Conservation (phyloP, 2,329 filamentous ascomycete genomes). For the Samsoniella hepiali region DNA sequence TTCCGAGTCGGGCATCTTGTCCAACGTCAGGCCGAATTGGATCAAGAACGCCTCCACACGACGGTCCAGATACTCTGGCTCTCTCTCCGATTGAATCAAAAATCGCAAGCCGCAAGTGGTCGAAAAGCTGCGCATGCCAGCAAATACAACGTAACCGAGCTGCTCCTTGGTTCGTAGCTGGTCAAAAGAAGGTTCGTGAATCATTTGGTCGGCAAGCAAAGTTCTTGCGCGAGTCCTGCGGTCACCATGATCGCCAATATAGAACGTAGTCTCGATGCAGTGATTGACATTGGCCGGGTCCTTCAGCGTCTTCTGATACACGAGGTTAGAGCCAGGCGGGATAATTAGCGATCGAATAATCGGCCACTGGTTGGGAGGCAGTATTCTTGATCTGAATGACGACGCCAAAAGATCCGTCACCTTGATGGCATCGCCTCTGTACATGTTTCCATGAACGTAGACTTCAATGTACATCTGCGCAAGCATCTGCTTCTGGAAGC, state of each 20-base stretch:
- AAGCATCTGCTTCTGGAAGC: slow-evolving; percentile 77
- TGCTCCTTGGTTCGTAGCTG: slow-evolving; percentile 95
- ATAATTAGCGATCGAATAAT: slow-evolving; percentile 73
- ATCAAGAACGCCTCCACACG: slow-evolving; percentile 83
- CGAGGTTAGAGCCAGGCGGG: slow-evolving; percentile 75
- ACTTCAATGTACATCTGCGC: slow-evolving; percentile 84
- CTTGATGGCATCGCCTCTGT: slow-evolving; percentile 87
- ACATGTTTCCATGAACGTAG: slow-evolving; percentile 85
- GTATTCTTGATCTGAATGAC: slow-evolving; percentile 67
- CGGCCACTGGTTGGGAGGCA: slow-evolving; percentile 77
- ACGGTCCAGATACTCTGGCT: slow-evolving; percentile 76
- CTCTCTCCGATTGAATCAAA: slow-evolving; percentile 88
- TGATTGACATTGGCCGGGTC: slow-evolving; percentile 89
- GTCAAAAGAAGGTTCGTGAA: slow-evolving; percentile 91
- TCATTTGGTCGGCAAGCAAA: slow-evolving; percentile 81
- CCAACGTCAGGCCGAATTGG: slow-evolving; percentile 61
- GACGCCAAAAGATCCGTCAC: slow-evolving; percentile 80
- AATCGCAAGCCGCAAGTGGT: slow-evolving; percentile 84
- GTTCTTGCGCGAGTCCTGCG: slow-evolving; percentile 70
- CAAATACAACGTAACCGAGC: slow-evolving; percentile 94
- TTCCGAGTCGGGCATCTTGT: slow-evolving; percentile 74
- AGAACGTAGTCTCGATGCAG: slow-evolving; percentile 75
- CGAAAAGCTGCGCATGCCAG: slow-evolving; percentile 66
- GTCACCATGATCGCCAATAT: slow-evolving; percentile 66
- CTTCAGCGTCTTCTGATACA: slow-evolving; percentile 76